Evolutionary conservation across 139 green algal species (phyloP), one percentile per base, ranked within the genome.

Genomic region (Picochlorum sp.): DNA sequence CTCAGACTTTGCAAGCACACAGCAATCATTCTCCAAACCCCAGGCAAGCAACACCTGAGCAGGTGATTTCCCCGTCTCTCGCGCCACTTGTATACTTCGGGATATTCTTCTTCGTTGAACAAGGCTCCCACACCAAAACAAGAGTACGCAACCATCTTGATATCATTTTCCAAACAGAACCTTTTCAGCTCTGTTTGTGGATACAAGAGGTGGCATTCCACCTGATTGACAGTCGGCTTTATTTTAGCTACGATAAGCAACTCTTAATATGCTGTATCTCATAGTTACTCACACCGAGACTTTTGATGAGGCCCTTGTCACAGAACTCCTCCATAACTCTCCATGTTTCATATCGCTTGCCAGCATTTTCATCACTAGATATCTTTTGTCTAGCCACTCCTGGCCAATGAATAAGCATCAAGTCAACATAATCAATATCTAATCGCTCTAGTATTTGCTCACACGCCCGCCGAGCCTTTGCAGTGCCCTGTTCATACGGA

Each of bases 341-440:
- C 86, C 86, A 93, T 4, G 83, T 89, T 59, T 89, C 68, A 45
- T 69, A 49, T 14, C 85, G 65, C 67, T 78, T 57, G 37, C 72
- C 15, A 14, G 74, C 61, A 60, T 90, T 84, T 9, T 26, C 5
- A n/a, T 68, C 51, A 3, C 65, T 81, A 4, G 56, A 52, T 5
- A 71, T 23, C 2, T 58, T 15, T 21, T 65, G 60, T 8, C 73
- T 71, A 1, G 75, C 56, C 2, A 64, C 76, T 0, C 84, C 85
- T 49, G 85, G 85, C 85, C 85, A 92, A 59, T 92, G 85, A 6
- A 92, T 79, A 5, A 92, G 71, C 57, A 91, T 16, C 34, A 90
- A 63, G 57, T 92, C 85, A 16, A 75, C 20, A 45, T 71, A 66
- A 4, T 8, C 61, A 11, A 72, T 28, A 13, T 47, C 47, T 49